Evolutionary conservation across 192 early-diverging fungal genomes (phyloP), one percentile per base, ranked within the genome.

Genomic region (Kickxella alabastrina): DNA sequence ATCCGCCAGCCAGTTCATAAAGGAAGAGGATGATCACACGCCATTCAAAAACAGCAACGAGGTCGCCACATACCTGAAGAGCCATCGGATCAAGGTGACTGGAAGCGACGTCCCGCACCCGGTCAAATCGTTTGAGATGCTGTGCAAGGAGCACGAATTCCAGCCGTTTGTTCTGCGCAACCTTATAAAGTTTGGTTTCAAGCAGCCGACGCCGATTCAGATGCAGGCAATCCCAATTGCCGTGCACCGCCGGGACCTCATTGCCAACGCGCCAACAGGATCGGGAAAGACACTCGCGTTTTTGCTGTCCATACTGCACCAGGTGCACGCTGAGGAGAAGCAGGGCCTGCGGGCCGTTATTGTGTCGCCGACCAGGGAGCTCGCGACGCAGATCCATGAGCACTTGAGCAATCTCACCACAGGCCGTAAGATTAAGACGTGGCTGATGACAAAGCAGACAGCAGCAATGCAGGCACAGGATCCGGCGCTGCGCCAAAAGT

Each of bases 271-370:
- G 8, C 97, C 93, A 27, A 99, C 97, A 17, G 95, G 97, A 48
- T 95, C 93, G 5, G 97, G 97, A 62, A 99, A 99, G 74, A 99
- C 97, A 1, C 64, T 97, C 61, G 95, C 97, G 0, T 99, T 88
- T 49, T 52, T 94, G 32, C 70, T 99, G 21, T 92, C 94, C 0
- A 92, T 99, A 22, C 58, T 99, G 42, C 89, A 94, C 49, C 77
- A 85, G 37, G 61, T 98, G 25, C 85, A 90, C 35, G 78, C 78
- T 39, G 88, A 87, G 4, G 82, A 86, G 23, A 93, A 90, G 55
- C 73, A 79, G 8, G 92, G 92, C 13, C 87, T 89, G 56, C 82
- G 96, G 26, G 96, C 92, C 0, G 76, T 94, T 6, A 85, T 99
- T 45, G 87, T 99, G 14, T 86, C 94, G 17, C 96, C 96, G 1